Conservation (phyloP, 768 basidiomycete species). For the Tulasnella sp. region DNA sequence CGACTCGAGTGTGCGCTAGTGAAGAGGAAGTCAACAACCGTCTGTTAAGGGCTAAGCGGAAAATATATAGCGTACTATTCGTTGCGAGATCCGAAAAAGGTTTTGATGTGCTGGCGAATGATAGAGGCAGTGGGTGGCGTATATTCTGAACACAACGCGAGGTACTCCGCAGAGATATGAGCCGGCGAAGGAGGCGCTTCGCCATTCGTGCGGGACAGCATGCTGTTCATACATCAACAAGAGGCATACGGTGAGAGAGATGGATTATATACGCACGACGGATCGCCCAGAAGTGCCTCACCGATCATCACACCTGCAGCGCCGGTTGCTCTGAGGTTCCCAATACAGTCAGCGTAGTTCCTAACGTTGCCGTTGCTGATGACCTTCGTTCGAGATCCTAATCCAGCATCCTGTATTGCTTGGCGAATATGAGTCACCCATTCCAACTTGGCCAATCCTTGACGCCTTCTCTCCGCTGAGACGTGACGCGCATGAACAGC, state of each 20-base stretch:
- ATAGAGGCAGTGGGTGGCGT: conserved; percentile 40
- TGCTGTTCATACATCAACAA: background rate
- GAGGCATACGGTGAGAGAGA: background rate
- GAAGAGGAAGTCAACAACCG: background rate
- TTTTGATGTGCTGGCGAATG: conserved; percentile 52
- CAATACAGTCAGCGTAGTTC: conserved; percentile 41
- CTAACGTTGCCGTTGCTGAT: conserved; percentile 75
- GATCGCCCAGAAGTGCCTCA: conserved; percentile 63
- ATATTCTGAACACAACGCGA: conserved; percentile 45
- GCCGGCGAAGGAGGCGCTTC: conserved; percentile 44
- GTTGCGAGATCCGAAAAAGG: conserved; percentile 42
- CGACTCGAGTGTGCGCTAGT: background rate
- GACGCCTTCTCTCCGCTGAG: conserved; percentile 54
- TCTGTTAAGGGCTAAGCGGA: background rate
- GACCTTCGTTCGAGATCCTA: conserved; percentile 39
- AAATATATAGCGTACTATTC: background rate
- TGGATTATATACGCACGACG: conserved; percentile 40
- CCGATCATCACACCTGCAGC: conserved; percentile 76
- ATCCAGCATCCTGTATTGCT: conserved; percentile 22
- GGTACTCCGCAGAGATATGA: conserved; percentile 56
- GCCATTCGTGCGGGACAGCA: conserved; percentile 36
- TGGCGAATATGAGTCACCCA: conserved; percentile 45
- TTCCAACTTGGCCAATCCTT: conserved; percentile 57
- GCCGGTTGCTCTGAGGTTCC: conserved; percentile 43
- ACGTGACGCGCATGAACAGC: conserved; percentile 66